Evolutionary conservation across 1,284 basidiomycete genomes (phyloP).

Genomic region (Microbotryum intermedium): DNA sequence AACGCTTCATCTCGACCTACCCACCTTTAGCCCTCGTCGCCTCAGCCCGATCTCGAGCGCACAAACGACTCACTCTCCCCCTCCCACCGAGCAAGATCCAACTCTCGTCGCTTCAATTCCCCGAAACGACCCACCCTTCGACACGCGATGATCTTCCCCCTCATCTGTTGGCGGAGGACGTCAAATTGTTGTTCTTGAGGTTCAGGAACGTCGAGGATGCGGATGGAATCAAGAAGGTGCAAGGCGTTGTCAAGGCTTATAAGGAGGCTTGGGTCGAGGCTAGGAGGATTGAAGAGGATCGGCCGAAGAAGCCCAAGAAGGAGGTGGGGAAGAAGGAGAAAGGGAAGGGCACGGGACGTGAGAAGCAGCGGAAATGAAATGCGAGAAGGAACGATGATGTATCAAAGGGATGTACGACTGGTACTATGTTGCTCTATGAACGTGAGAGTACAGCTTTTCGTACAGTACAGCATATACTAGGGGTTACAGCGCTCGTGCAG

Average conservation of each 20-base stretch:
- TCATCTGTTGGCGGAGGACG: slow-evolving; percentile 12
- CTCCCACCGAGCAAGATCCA: slow-evolving; percentile 3
- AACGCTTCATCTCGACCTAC: slow-evolving; percentile 17
- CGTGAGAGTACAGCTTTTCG: no score
- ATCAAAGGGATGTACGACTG: no score
- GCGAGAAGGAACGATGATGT: no score
- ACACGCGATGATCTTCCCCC: slow-evolving; percentile 9
- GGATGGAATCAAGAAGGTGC: slow-evolving; percentile 10
- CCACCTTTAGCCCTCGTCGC: slow-evolving; percentile 9
- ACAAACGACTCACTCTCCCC: slow-evolving; percentile 1
- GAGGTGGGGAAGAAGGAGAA: background rate
- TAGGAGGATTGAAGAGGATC: background rate
- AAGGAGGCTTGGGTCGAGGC: background rate
- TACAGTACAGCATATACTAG: no score
- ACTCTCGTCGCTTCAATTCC: slow-evolving; percentile 18
- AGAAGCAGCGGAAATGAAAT: no score
- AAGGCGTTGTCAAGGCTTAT: slow-evolving; percentile 9
- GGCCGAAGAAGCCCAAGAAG: background rate
- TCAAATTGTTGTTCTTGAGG: slow-evolving; percentile 21
- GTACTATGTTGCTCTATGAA: no score
- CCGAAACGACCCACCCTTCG: slow-evolving; percentile 18
- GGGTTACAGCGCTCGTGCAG: no score
- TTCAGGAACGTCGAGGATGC: slow-evolving; percentile 17
- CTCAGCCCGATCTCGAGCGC: no score
- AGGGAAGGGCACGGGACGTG: background rate